Base-by-base conservation (phyloP, 345 rosid species). In the Schrenkiella parvula region DNA sequence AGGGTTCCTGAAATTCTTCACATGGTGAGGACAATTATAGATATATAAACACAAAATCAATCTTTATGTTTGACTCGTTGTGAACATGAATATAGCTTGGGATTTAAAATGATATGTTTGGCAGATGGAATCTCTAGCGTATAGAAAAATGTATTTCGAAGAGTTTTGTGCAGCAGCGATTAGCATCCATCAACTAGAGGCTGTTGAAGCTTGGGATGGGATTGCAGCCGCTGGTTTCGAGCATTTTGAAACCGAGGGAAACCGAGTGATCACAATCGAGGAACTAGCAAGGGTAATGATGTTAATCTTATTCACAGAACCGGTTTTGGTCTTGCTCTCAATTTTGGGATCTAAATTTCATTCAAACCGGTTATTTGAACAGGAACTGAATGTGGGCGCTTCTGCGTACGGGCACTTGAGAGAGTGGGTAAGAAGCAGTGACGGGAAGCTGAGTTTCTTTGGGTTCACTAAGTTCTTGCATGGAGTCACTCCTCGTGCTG, bases 151-250 rank as follows among this genome's bases (percentile, higher is more conserved):
- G 93, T 81, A 81, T 62, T 90, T 90, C 41, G 93, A 90, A 23
- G 96, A 90, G 70, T 90, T 90, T 61, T 90, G 96, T 52, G 96
- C 93, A n/a, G 93, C 96, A 50, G 93, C 96, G 22, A 82, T 85
- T 48, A 88, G 93, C 67, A 78, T 82, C 1, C 84, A 90, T 78
- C 96, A 90, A 26, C 65, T 88, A 50, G 96, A 90, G 77, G 93
- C 89, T 34, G 85, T 82, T 29, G 93, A 90, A 57, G 76, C 82
- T 61, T 90, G 96, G 96, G 93, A 88, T 56, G 86, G 80, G 74
- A 85, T 88, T 53, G 85, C 88, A 28, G 68, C 82, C 62, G 70
- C 80, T 2, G 96, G 87, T 38, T 90, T 84, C 50, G 83, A 87
- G 68, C 82, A 88, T 81, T 90, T 90, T 60, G 96, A 90, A 58